A percentile compares a stretch with the other conserved stretches of the same genome.
Conservation (phyloP, 495 filamentous ascomycete genomes). For the Talaromyces thailandensis region DNA sequence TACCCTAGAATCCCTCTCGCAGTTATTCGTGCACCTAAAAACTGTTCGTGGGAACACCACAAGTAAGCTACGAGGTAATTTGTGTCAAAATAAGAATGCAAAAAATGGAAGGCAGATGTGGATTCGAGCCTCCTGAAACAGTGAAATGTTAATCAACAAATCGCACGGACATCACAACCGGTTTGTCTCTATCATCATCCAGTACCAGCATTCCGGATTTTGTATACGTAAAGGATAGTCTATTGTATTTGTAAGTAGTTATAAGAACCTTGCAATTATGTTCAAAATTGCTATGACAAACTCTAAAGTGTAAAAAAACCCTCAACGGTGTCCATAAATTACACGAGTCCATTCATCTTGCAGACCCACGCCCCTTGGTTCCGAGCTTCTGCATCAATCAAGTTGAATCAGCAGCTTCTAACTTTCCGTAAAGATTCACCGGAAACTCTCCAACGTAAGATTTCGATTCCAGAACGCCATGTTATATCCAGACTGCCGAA, state of each 20-base stretch:
- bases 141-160: background rate
- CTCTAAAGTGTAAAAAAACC: background rate
- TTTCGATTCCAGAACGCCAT: conserved; percentile 1
- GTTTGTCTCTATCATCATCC: background rate
- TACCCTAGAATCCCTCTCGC: background rate
- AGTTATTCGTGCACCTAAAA: background rate
- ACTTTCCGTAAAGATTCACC: background rate
- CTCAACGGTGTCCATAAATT: background rate
- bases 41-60: background rate
- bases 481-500: conserved; percentile 1
- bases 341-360: background rate
- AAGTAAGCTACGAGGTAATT: background rate
- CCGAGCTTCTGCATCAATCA: background rate
- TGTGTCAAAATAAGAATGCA: no score
- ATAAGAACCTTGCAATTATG: background rate
- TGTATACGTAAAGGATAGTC: background rate
- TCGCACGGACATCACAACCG: background rate
- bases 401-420: background rate
- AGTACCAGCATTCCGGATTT: background rate
- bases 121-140: background rate
- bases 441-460: background rate
- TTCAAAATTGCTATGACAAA: background rate
- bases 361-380: background rate
- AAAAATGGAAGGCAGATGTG: background rate
- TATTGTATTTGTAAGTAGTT: background rate